These are phyloP conservation scores for Aspergillus vadensis DNA, from an alignment of 2,329 filamentous ascomycete species.

Conservation along the genomic window DNA sequence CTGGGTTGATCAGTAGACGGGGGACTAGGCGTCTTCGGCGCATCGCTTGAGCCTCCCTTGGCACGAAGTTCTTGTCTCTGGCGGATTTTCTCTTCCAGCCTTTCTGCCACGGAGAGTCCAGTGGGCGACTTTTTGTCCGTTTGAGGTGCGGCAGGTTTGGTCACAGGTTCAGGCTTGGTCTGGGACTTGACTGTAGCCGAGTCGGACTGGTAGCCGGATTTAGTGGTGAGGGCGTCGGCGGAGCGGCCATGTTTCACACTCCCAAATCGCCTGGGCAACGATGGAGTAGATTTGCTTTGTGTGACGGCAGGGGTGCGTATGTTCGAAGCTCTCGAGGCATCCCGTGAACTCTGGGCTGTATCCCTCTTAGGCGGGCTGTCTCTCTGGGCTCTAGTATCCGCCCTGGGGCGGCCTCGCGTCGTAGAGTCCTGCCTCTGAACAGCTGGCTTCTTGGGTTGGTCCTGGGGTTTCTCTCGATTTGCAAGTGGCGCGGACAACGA, in stretches of 20 bases:
- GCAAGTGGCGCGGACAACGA: slow-evolving; percentile 5
- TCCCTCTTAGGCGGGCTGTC: slow-evolving; percentile 5
- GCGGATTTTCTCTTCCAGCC: slow-evolving; percentile 38
- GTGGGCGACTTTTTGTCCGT: slow-evolving; percentile 11
- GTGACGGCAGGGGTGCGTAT: neutral
- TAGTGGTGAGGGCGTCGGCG: slow-evolving; percentile 17
- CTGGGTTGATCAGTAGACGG: neutral
- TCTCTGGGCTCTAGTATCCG: neutral
- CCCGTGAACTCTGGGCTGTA: neutral
- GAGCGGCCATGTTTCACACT: slow-evolving; percentile 22
- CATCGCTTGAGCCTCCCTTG: slow-evolving; percentile 10
- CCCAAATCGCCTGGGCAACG: slow-evolving; percentile 20
- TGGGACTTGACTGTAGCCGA: slow-evolving; percentile 14
- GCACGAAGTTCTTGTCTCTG: slow-evolving; percentile 32
- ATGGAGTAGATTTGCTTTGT: slow-evolving; percentile 2
- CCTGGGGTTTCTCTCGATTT: slow-evolving; percentile 8
- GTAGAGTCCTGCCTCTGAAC: neutral
- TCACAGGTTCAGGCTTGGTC: neutral
- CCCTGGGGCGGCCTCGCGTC: neutral
- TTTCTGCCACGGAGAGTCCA: slow-evolving; percentile 29
- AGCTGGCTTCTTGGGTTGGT: neutral
- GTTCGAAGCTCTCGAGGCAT: neutral
- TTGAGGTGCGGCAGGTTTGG: neutral
- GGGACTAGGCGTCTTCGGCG: neutral
- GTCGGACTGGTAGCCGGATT: slow-evolving; percentile 28